Conservation (phyloP, 306 rosid genomes). For the Luffa aegyptiaca region DNA sequence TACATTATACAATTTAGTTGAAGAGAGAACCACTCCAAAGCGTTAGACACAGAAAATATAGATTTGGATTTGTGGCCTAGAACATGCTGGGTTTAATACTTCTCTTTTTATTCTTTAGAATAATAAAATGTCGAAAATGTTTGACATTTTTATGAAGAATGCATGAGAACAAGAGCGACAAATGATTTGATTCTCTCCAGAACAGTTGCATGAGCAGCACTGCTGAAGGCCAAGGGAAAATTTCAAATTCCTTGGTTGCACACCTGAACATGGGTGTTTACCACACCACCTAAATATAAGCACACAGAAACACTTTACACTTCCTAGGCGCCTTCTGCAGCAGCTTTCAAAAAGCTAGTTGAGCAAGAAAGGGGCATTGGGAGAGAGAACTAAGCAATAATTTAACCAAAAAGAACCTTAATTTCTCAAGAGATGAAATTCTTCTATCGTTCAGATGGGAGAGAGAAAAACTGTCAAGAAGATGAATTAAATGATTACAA, state of each 20-base stretch:
- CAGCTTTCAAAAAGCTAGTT: background rate
- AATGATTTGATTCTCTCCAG: background rate
- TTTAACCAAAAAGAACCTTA: background rate
- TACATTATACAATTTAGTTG: background rate
- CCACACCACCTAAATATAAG: background rate
- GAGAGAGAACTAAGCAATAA: background rate
- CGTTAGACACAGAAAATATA: background rate
- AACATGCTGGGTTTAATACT: background rate
- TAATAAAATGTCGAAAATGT: background rate
- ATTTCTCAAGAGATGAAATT: too few relatives aligned
- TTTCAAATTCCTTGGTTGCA: background rate
- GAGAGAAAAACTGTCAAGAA: too few relatives aligned
- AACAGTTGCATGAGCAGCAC: background rate
- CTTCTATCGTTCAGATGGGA: too few relatives aligned
- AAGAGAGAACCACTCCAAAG: background rate
- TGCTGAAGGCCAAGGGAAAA: background rate
- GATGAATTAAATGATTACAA: too few relatives aligned
- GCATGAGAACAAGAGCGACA: background rate
- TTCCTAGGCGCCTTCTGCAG: background rate
- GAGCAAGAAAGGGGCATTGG: background rate
- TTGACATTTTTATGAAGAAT: background rate
- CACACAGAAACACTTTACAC: background rate
- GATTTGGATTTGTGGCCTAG: background rate
- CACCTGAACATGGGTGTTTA: background rate
- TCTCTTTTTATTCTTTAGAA: background rate